phyloP scores from a whole-genome alignment of 257 asterid species.

The Leptodermis oblonga region DNA sequence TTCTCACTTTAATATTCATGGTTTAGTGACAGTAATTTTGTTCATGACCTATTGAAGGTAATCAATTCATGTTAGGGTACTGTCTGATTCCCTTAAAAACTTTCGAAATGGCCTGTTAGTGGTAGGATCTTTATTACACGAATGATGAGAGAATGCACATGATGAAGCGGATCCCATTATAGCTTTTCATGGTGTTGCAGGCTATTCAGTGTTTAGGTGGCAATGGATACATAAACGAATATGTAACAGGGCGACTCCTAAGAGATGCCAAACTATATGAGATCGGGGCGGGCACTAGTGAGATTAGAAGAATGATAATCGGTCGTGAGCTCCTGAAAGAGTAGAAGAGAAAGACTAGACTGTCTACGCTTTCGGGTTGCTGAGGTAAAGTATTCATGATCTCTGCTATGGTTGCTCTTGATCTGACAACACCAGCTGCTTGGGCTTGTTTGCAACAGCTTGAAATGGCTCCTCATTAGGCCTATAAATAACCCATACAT shows the following conservation, averaged over 20 bases:
- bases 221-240: slow-evolving; percentile 91
- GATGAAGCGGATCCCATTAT: neutral
- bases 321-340: slow-evolving; percentile 82
- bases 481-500: no score
- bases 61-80: neutral
- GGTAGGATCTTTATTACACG: no score
- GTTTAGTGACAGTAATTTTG: neutral
- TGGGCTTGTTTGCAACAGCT: neutral
- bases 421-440: neutral
- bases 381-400: neutral
- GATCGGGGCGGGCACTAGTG: slow-evolving; percentile 98
- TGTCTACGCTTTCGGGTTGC: neutral
- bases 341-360: slow-evolving; percentile 21
- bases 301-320: slow-evolving; percentile 79
- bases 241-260: slow-evolving; percentile 90
- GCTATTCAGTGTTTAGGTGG: slow-evolving; percentile 97
- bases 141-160: neutral
- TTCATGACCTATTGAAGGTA: neutral
- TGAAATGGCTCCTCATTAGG: neutral
- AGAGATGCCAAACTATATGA: slow-evolving; percentile 93
- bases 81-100: neutral
- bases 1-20: neutral
- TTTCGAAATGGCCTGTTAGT: neutral
- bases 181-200: slow-evolving; percentile 42
- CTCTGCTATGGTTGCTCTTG: neutral